Evolutionary conservation across 805 yeast genomes (phyloP).

Genomic region (Soucietia sequanensis): DNA sequence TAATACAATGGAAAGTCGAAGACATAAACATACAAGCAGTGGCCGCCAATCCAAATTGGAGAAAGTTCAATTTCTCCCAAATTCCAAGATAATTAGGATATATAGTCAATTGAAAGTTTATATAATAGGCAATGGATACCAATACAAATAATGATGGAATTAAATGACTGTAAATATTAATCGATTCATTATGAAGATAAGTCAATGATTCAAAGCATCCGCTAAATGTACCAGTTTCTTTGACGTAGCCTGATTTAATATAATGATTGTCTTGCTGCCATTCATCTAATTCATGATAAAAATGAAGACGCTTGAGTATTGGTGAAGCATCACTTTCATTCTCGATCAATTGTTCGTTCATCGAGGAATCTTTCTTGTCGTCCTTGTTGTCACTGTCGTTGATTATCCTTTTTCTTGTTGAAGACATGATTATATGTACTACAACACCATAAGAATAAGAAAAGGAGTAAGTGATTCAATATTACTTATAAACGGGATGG

Average conservation of each 20-base stretch:
- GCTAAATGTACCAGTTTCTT: constrained; percentile 47
- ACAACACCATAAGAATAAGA: too few relatives aligned
- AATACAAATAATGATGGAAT: constrained; percentile 40
- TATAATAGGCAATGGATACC: constrained; percentile 20
- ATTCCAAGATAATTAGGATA: constrained; percentile 22
- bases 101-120: constrained; percentile 23
- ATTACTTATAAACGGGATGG: too few relatives aligned
- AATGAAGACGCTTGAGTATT: too few relatives aligned
- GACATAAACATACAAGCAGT: constrained; percentile 60
- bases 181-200: constrained; percentile 68
- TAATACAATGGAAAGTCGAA: constrained; percentile 64
- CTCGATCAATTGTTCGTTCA: too few relatives aligned
- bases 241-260: constrained; percentile 64
- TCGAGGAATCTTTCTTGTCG: too few relatives aligned
- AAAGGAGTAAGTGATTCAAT: too few relatives aligned
- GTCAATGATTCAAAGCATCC: constrained; percentile 49
- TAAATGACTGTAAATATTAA: constrained; percentile 69
- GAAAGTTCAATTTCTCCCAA: constrained; percentile 50
- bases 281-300: constrained; percentile 58
- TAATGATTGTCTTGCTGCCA: constrained; percentile 78
- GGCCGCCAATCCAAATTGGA: constrained; percentile 57
- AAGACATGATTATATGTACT: too few relatives aligned
- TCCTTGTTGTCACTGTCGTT: too few relatives aligned
- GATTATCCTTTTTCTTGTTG: too few relatives aligned
- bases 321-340: too few relatives aligned